Conservation (phyloP, 164 flowering plant species). For the Vitis labrusca region DNA sequence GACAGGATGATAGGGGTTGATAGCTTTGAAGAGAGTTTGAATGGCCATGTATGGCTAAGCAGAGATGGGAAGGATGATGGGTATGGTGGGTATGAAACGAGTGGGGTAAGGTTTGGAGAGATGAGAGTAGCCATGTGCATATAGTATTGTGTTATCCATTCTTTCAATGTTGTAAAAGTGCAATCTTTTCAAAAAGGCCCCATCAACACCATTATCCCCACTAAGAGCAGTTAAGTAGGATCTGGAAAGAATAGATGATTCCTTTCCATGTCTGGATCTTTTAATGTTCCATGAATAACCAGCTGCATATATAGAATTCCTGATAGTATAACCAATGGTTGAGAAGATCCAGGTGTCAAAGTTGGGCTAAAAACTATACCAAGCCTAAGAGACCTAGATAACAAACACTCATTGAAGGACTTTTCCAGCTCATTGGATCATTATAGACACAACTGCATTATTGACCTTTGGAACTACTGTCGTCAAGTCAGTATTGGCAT, state of each 20-base stretch:
- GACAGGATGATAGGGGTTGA: too few relatives aligned
- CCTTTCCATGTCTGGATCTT: slow-evolving; percentile 74
- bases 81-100: too few relatives aligned
- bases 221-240: slow-evolving; percentile 67
- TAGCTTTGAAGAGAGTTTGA: too few relatives aligned
- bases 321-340: slow-evolving; percentile 47
- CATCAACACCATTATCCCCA: slow-evolving; percentile 51
- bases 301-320: slow-evolving; percentile 60
- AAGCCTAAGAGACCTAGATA: slow-evolving; percentile 78
- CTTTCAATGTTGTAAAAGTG: slow-evolving; percentile 86
- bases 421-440: slow-evolving; percentile 86
- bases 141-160: slow-evolving; percentile 68
- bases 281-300: slow-evolving; percentile 76
- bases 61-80: too few relatives aligned
- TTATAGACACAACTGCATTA: slow-evolving; percentile 67
- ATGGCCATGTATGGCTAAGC: too few relatives aligned
- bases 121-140: slow-evolving; percentile 51
- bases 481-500: slow-evolving; percentile 73
- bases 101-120: slow-evolving; percentile 27
- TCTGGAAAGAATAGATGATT: slow-evolving; percentile 69
- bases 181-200: slow-evolving; percentile 74
- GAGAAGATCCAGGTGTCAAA: slow-evolving; percentile 39
- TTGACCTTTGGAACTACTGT: slow-evolving; percentile 73
- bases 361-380: slow-evolving; percentile 64
- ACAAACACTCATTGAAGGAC: slow-evolving; percentile 55